Evolutionary conservation across 306 rosid species (phyloP).

Genomic region (Gillenia trifoliata): DNA sequence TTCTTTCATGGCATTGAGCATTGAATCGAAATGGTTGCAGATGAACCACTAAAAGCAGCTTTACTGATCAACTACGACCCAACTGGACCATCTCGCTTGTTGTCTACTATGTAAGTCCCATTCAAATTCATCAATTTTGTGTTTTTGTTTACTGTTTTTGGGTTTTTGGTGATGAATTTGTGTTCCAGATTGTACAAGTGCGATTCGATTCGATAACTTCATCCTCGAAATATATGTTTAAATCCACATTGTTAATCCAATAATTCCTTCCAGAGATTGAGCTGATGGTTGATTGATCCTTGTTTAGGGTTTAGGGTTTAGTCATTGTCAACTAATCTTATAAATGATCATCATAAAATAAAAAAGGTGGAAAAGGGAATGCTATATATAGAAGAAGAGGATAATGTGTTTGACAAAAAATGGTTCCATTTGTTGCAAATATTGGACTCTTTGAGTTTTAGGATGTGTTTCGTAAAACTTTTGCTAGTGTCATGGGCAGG

Average conservation of each 20-base stretch:
- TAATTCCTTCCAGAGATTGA: background rate
- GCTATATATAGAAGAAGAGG: background rate
- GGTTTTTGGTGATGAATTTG: background rate
- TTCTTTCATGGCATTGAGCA: background rate
- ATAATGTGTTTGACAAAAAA: background rate
- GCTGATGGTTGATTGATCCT: background rate
- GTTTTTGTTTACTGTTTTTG: background rate
- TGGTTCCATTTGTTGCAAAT: background rate
- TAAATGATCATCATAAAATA: background rate
- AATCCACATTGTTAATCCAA: background rate
- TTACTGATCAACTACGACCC: conserved; percentile 59
- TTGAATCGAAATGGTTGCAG: conserved; percentile 30
- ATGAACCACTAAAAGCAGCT: conserved; percentile 53
- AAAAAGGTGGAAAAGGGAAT: background rate
- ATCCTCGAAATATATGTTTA: background rate
- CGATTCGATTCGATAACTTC: background rate
- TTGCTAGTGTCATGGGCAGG: background rate
- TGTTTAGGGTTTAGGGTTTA: too few relatives aligned
- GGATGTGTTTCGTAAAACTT: background rate
- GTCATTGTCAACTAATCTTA: background rate
- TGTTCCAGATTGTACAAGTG: background rate
- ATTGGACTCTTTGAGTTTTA: background rate
- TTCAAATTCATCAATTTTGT: background rate
- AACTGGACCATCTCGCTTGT: conserved; percentile 53
- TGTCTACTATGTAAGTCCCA: conserved; percentile 68